Evolutionary conservation across 2,329 filamentous ascomycete genomes (phyloP).

Genomic region (Curvularia sp.): DNA sequence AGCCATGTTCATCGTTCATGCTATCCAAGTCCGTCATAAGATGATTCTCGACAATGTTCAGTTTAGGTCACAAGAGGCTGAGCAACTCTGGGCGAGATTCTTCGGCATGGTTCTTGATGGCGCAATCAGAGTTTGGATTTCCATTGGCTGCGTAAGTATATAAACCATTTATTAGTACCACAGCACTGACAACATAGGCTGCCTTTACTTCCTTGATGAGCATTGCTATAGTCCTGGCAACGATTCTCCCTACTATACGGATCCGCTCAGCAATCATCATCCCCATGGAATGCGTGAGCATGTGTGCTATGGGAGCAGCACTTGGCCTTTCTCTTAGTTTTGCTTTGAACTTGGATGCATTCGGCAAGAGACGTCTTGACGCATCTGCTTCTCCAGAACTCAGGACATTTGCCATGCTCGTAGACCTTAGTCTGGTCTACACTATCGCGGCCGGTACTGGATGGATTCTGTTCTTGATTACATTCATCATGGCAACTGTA

Average conservation of each 20-base stretch:
- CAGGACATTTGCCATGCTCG: conserved; percentile 27
- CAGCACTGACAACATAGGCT: conserved; percentile 26
- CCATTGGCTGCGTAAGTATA: conserved; percentile 35
- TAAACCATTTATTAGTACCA: neutral
- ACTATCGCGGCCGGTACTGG: conserved; percentile 28
- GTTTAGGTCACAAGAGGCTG: conserved; percentile 15
- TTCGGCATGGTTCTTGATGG: conserved; percentile 23
- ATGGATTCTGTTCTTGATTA: conserved; percentile 25
- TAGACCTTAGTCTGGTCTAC: conserved; percentile 32
- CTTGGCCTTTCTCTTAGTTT: conserved; percentile 35
- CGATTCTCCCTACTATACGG: conserved; percentile 22
- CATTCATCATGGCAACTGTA: conserved; percentile 27
- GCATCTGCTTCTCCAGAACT: conserved; percentile 26
- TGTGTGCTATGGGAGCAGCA: conserved; percentile 32
- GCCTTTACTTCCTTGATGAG: conserved; percentile 29
- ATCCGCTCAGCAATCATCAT: conserved; percentile 30
- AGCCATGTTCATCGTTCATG: conserved; percentile 33
- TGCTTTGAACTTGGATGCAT: conserved; percentile 22
- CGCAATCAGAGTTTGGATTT: conserved; percentile 33
- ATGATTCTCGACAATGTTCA: conserved; percentile 23
- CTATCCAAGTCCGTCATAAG: conserved; percentile 30
- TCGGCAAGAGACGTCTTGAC: conserved; percentile 22
- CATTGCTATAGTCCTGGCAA: conserved; percentile 28
- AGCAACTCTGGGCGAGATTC: conserved; percentile 32
- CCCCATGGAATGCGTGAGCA: conserved; percentile 33